Percentiles rank a stretch among this genome's conserved stretches.
phyloP scores from a whole-genome alignment of 441 rosid species.

The Gossypium gossypioides region DNA sequence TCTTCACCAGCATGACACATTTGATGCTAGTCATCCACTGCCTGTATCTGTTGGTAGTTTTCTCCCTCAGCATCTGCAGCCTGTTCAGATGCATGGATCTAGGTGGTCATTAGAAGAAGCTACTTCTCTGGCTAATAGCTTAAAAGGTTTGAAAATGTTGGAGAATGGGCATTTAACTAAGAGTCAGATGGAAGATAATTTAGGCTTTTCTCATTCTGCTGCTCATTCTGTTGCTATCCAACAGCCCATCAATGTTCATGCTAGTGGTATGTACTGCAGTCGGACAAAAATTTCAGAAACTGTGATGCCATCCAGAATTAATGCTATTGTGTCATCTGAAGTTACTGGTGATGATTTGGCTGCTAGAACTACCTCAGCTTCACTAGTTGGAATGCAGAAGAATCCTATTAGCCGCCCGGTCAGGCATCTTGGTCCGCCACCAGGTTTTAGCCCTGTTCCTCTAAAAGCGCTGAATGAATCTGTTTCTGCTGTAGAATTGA shows the following conservation, averaged over 20 bases:
- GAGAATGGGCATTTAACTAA: conserved; percentile 49
- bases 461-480: conserved; percentile 41
- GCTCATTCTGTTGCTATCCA: conserved; percentile 26
- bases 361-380: conserved; percentile 30
- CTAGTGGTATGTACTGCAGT: conserved; percentile 29
- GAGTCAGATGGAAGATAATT: conserved; percentile 42
- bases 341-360: conserved; percentile 33
- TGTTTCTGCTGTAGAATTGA: conserved; percentile 32
- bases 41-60: conserved; percentile 34
- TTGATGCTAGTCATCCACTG: conserved; percentile 28
- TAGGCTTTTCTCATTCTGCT: conserved; percentile 29
- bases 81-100: conserved; percentile 36
- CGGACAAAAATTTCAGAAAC: conserved; percentile 38
- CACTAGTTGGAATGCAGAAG: conserved; percentile 36
- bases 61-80: conserved; percentile 35
- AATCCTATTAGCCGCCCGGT: conserved; percentile 70
- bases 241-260: conserved; percentile 32
- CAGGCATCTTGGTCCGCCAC: conserved; percentile 87
- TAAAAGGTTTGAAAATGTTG: conserved; percentile 41
- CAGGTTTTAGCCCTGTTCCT: conserved; percentile 72
- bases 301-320: conserved; percentile 36
- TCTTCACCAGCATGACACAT: conserved; percentile 30
- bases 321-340: conserved; percentile 35
- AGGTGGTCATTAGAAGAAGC: conserved; percentile 51
- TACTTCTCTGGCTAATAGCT: conserved; percentile 41